Evolutionary conservation across 441 rosid genomes (phyloP).

Genomic region (Croton setiger): DNA sequence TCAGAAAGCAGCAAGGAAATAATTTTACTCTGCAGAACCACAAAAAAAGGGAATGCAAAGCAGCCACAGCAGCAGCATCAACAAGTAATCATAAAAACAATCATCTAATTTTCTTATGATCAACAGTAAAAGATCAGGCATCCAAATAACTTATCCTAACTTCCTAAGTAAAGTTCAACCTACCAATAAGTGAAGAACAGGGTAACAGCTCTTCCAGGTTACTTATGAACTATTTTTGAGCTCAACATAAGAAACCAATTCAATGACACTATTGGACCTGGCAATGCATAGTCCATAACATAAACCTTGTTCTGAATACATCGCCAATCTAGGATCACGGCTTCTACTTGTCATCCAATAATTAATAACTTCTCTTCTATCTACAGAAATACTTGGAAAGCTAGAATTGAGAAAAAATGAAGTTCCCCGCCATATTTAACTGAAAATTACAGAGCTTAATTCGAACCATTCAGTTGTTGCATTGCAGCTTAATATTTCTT

Average conservation of each 20-base stretch:
- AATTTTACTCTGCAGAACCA: too few species aligned
- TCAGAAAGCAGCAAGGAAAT: background rate
- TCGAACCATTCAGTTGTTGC: background rate
- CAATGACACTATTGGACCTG: background rate
- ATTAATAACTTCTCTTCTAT: background rate
- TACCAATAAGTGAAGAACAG: background rate
- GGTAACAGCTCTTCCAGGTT: background rate
- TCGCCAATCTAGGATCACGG: background rate
- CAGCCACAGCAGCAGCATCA: background rate
- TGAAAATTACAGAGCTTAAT: background rate
- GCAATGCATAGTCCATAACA: background rate
- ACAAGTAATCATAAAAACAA: background rate
- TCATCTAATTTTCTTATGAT: background rate
- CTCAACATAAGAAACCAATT: background rate
- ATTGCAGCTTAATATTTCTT: background rate
- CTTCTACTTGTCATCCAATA: background rate
- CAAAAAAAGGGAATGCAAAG: background rate
- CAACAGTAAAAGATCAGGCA: background rate
- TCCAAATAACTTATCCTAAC: background rate
- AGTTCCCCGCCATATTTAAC: too few species aligned
- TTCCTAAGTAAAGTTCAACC: too few species aligned
- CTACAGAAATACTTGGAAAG: background rate
- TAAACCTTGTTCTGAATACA: background rate
- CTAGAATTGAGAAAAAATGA: background rate
- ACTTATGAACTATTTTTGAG: background rate